Percentiles rank a stretch among this genome's conserved stretches.
These are phyloP conservation scores for Mucor plumbeus DNA, from an alignment of 371 early-diverging fungal genomes.

Conservation along the genomic window DNA sequence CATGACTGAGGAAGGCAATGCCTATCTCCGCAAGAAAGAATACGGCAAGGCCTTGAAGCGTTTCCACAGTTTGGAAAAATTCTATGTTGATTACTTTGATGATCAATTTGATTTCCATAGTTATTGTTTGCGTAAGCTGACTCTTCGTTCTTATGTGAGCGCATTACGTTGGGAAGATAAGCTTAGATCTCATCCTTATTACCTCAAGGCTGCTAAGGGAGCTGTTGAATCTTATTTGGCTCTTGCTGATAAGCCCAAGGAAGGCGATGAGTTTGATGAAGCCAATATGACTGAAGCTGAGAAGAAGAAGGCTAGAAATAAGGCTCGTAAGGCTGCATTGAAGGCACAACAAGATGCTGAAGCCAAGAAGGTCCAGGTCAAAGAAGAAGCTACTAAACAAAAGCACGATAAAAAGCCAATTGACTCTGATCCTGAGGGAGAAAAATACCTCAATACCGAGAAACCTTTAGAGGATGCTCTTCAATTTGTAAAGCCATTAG, in stretches of 20 bases:
- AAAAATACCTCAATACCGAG: slow-evolving; percentile 60
- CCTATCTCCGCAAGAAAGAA: slow-evolving; percentile 69
- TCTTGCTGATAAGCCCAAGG: slow-evolving; percentile 67
- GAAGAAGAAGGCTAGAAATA: slow-evolving; percentile 65
- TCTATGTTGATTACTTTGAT: slow-evolving; percentile 85
- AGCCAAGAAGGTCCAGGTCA: slow-evolving; percentile 40
- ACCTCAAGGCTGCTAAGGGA: slow-evolving; percentile 74
- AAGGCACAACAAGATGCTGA: slow-evolving; percentile 55
- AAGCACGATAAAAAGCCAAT: slow-evolving; percentile 56
- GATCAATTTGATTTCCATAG: slow-evolving; percentile 98
- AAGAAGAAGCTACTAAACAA: slow-evolving; percentile 46
- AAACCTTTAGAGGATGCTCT: slow-evolving; percentile 79
- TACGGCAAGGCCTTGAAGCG: slow-evolving; percentile 87
- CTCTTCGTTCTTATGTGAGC: slow-evolving; percentile 85
- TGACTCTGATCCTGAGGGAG: slow-evolving; percentile 76
- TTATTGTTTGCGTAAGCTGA: slow-evolving; percentile 90
- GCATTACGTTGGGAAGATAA: slow-evolving; percentile 82
- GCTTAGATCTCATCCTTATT: slow-evolving; percentile 73
- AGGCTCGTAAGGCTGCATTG: slow-evolving; percentile 58
- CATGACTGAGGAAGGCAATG: slow-evolving; percentile 75
- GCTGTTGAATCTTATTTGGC: slow-evolving; percentile 77
- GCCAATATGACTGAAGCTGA: slow-evolving; percentile 67
- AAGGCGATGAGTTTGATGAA: slow-evolving; percentile 44
- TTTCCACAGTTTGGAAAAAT: slow-evolving; percentile 81
- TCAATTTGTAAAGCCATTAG: slow-evolving; percentile 76